Percentiles rank a stretch among this genome's conserved stretches.
phyloP scores from a whole-genome alignment of 768 basidiomycete species.

The Amanita exitialis region DNA sequence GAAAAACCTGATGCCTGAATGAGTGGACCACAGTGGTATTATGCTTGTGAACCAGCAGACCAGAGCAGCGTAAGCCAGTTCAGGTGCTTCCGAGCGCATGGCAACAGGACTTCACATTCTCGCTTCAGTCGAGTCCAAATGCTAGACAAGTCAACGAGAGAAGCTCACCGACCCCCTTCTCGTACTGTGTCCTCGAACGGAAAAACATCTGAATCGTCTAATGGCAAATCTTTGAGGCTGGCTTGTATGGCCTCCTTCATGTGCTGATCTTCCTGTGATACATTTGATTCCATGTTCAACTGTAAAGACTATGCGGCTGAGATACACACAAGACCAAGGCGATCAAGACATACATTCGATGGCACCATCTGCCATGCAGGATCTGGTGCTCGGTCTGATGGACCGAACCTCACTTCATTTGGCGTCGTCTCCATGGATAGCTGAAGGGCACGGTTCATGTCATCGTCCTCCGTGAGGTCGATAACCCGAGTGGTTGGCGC shows the following conservation, averaged over 20 bases:
- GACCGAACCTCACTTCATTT: conserved; percentile 37
- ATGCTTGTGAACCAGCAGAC: conserved; percentile 19
- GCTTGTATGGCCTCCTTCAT: conserved; percentile 66
- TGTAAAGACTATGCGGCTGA: conserved; percentile 12
- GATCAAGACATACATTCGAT: conserved; percentile 39
- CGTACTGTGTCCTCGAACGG: conserved; percentile 44
- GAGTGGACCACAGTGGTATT: not conserved
- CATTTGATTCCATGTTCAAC: conserved; percentile 20
- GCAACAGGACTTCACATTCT: conserved; percentile 49
- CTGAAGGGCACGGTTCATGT: conserved; percentile 40
- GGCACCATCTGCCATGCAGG: conserved; percentile 64
- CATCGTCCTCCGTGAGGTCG: conserved; percentile 54
- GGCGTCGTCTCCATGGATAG: conserved; percentile 39
- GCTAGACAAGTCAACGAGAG: not conserved
- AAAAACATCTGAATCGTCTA: conserved; percentile 40
- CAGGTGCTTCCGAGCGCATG: conserved; percentile 44
- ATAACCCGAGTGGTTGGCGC: conserved; percentile 30
- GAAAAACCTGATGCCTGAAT: conserved; percentile 27
- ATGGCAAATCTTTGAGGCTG: conserved; percentile 46
- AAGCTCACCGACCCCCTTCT: conserved; percentile 47
- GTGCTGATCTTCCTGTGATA: conserved; percentile 47
- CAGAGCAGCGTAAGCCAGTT: conserved; percentile 49
- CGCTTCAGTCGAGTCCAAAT: not conserved
- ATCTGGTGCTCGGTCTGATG: conserved; percentile 51
- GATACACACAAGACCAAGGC: conserved; percentile 1